Evolutionary conservation across 441 rosid genomes (phyloP), one percentile per base, ranked within the genome.

Genomic region (Croton setiger): DNA sequence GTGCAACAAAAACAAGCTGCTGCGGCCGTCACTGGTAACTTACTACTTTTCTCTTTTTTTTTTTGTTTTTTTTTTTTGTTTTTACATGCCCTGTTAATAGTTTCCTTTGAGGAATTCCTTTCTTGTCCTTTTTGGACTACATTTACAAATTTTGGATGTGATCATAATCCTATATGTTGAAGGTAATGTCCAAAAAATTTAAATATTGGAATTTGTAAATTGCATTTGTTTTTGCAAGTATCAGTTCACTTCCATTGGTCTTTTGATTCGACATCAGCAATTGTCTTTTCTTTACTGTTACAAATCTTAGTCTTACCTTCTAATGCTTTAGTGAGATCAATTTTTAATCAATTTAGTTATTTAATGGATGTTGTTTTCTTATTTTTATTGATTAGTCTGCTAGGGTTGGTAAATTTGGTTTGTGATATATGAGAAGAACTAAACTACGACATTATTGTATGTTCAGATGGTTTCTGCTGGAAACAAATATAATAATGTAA

Each of bases 1-100:
- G 89, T 90, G 82, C 96, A 87, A 74, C 94, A 86, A 77, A 90
- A 89, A 75, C 88, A 80, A 81, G 87, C 82, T 57, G 83, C 88
- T 73, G 86, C 83, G 61, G 76, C 85, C 53, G 73, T 81, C 61
- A 81, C 91, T 67, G 99, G 98, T 88, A 79, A 75, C 23, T 64
- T 63, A 49, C 31, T 53, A 18, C 39, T 68, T 23, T 45, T 61
- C 66, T 55, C 36, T 21, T 69, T 64, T 54, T 15, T 37, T 69
- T 35, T 21, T 8, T 47, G 18, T 41, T n/a, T n/a, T n/a, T n/a
- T n/a, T n/a, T n/a, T n/a, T n/a, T n/a, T n/a, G n/a, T n/a, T n/a
- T n/a, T n/a, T n/a, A n/a, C n/a, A 27, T 48, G 2, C 23, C 20
- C 13, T 14, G 37, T 27, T 17, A 61, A 37, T 54, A 63, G 13